A percentile compares a stretch with the other conserved stretches of the same genome.
Evolutionary conservation across 371 early-diverging fungal genomes (phyloP).

Genomic region (Encephalitozoon romaleae): DNA sequence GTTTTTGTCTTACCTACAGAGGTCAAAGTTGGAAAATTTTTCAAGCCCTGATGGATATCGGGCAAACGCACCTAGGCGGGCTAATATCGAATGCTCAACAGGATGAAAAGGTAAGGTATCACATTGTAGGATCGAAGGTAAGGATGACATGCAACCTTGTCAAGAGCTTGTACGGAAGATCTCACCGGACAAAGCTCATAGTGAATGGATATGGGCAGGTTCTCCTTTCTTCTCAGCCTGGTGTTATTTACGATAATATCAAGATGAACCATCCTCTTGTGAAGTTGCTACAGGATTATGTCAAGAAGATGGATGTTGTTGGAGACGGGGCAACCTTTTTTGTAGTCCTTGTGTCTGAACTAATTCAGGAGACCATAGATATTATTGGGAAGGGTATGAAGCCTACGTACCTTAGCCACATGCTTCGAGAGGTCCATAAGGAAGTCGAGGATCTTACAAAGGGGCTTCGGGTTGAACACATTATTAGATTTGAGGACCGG

Average conservation of each 20-base stretch:
- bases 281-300: conserved; percentile 50
- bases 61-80: not conserved
- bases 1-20: not conserved
- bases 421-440: conserved; percentile 37
- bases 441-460: not conserved
- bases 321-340: conserved; percentile 57
- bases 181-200: conserved; percentile 8
- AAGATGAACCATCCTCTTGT: conserved; percentile 58
- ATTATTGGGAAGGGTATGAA: conserved; percentile 53
- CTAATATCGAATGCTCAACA: conserved; percentile 29
- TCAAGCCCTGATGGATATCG: conserved; percentile 9
- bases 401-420: conserved; percentile 34
- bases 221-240: conserved; percentile 34
- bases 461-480: not conserved
- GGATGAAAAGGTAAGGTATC: conserved; percentile 30
- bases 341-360: conserved; percentile 42
- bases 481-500: not conserved
- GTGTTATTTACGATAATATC: conserved; percentile 49
- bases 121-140: not conserved
- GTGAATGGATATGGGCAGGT: conserved; percentile 25
- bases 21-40: conserved; percentile 1
- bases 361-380: conserved; percentile 33
- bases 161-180: conserved; percentile 26
- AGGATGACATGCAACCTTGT: conserved; percentile 2
- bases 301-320: conserved; percentile 49